Percentiles rank a stretch among this genome's conserved stretches.
phyloP scores from a whole-genome alignment of 176 grass and related monocot species.

The Oryza longistaminata region DNA sequence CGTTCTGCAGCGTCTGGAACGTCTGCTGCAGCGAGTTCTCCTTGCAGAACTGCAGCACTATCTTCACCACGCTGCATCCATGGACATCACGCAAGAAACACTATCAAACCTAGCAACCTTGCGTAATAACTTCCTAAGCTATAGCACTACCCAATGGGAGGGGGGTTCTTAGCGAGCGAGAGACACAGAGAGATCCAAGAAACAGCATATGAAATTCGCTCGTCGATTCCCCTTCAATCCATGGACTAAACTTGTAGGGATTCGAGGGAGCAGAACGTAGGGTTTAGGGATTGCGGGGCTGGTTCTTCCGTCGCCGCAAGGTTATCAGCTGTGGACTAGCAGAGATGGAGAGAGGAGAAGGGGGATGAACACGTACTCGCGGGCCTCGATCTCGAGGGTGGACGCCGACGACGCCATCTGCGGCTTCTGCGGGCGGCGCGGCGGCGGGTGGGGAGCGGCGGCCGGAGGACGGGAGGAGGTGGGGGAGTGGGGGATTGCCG shows the following conservation, averaged over 20 bases:
- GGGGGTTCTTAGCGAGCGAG: not conserved
- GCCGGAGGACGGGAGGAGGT: conserved; percentile 34
- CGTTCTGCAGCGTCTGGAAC: conserved; percentile 92
- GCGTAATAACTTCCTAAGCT: not conserved
- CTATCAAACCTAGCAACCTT: not conserved
- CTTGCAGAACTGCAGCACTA: conserved; percentile 98
- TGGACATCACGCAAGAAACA: not conserved
- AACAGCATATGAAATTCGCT: not conserved
- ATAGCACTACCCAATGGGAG: not conserved
- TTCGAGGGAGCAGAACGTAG: conserved; percentile 10
- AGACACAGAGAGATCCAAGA: not conserved
- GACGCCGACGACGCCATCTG: conserved; percentile 64
- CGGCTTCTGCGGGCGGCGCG: conserved; percentile 17
- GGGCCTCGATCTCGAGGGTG: conserved; percentile 94
- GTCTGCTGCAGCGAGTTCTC: conserved; percentile 98
- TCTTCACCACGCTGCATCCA: conserved; percentile 84
- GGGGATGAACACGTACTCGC: conserved; percentile 55
- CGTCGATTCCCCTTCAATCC: conserved; percentile 1
- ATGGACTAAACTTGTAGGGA: not conserved
- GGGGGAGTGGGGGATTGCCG: not conserved
- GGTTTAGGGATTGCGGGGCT: conserved; percentile 34
- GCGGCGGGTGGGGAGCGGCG: conserved; percentile 9
- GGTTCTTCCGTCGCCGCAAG: not conserved
- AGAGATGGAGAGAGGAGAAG: not conserved
- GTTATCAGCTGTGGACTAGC: not conserved